phyloP scores from a whole-genome alignment of 495 filamentous ascomycete genomes.

The Chlorociboria aeruginascens region DNA sequence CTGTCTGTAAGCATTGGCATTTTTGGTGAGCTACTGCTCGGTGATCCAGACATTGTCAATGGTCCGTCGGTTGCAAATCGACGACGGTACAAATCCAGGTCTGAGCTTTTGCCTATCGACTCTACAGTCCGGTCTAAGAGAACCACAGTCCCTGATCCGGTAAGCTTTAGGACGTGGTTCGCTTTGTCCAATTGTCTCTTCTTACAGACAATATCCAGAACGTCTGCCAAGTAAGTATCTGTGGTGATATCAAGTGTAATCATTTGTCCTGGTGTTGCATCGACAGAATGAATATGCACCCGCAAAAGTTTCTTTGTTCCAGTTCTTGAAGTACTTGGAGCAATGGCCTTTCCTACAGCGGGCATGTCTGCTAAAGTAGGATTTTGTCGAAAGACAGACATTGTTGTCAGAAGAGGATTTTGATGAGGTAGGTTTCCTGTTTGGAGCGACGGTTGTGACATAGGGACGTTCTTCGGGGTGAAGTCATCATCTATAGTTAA shows the following conservation, averaged over 20 bases:
- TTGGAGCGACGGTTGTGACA: conserved; percentile 26
- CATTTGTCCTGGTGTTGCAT: conserved; percentile 45
- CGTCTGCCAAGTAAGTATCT: conserved; percentile 89
- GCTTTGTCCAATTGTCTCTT: conserved; percentile 83
- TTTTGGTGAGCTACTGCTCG: conserved; percentile 65
- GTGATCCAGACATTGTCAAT: conserved; percentile 63
- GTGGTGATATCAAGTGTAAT: conserved; percentile 76
- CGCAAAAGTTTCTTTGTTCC: conserved; percentile 79
- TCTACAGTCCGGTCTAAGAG: conserved; percentile 77
- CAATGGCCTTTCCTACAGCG: conserved; percentile 28
- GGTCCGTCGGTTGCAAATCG: conserved; percentile 73
- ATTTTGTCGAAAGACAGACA: conserved; percentile 39
- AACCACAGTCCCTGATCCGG: conserved; percentile 71
- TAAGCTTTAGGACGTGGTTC: conserved; percentile 78
- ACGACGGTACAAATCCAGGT: conserved; percentile 79
- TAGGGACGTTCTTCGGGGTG: conserved; percentile 31
- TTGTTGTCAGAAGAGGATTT: conserved; percentile 47
- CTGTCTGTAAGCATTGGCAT: conserved; percentile 53
- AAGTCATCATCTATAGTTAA: conserved; percentile 25
- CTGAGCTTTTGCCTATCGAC: conserved; percentile 69
- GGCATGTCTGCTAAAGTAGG: conserved; percentile 53
- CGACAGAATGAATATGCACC: conserved; percentile 64
- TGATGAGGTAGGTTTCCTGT: conserved; percentile 5
- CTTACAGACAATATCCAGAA: conserved; percentile 82
- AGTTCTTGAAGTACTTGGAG: conserved; percentile 50